Percentiles rank a stretch among this genome's conserved stretches.
Conservation (phyloP, 2,329 filamentous ascomycete species). For the Pseudogymnoascus sp. region DNA sequence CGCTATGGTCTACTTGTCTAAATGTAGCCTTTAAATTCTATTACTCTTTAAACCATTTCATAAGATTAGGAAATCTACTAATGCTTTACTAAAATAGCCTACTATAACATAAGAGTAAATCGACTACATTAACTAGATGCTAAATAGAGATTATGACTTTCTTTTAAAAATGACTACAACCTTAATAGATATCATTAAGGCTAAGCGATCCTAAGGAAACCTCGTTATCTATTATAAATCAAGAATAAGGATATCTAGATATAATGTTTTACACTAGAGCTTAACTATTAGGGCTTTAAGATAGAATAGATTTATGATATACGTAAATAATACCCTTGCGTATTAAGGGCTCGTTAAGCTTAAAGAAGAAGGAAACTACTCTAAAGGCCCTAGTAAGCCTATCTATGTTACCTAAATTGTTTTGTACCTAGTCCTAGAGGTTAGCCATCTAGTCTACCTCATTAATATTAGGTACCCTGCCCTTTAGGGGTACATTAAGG, state of each 20-base stretch:
- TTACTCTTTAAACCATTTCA: constrained; percentile 18
- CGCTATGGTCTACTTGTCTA: constrained; percentile 14
- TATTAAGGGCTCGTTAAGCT: constrained; percentile 13
- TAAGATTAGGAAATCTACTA: constrained; percentile 17
- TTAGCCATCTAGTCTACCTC: constrained; percentile 16
- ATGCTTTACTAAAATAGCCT: constrained; percentile 16
- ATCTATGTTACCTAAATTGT: constrained; percentile 13
- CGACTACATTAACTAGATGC: constrained; percentile 14
- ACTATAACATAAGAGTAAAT: constrained; percentile 15
- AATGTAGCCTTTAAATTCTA: constrained; percentile 17
- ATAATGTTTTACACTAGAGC: constrained; percentile 13
- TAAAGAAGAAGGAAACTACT: constrained; percentile 20
- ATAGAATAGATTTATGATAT: constrained; percentile 17
- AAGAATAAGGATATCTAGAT: constrained; percentile 11
- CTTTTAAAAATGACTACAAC: constrained; percentile 17
- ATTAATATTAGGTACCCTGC: constrained; percentile 16
- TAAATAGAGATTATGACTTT: constrained; percentile 15
- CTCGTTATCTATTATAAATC: constrained; percentile 13
- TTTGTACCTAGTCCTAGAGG: constrained; percentile 14
- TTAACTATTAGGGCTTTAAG: constrained; percentile 14
- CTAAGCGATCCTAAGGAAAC: constrained; percentile 12
- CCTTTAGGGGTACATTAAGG: constrained; percentile 17
- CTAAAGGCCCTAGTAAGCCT: constrained; percentile 14
- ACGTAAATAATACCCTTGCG: constrained; percentile 13
- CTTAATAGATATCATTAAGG: constrained; percentile 9